phyloP scores from a whole-genome alignment of 169 alveolate genomes.

The Eimeria brunetti region DNA sequence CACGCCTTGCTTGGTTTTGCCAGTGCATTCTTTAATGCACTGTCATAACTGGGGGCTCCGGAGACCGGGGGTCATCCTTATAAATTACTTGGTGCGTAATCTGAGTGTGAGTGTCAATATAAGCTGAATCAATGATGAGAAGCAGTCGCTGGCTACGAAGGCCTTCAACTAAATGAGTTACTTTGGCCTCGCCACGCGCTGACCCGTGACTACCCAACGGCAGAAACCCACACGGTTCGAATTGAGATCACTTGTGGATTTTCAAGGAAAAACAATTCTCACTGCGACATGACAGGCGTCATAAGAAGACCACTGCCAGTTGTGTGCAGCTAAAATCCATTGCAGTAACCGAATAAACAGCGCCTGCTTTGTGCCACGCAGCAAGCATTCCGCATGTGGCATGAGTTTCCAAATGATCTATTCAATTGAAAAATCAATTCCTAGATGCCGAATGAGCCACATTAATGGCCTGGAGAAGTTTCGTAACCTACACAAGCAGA shows the following conservation, averaged over 20 bases:
- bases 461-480: conserved; percentile 44
- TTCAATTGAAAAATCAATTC: neutral
- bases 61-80: neutral
- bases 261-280: neutral
- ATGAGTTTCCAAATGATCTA: neutral
- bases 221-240: neutral
- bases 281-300: neutral
- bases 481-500: conserved; percentile 28
- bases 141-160: neutral
- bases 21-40: too few relatives aligned
- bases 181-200: neutral
- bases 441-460: conserved; percentile 37
- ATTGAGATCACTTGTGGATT: neutral
- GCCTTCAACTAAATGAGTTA: neutral
- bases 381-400: neutral
- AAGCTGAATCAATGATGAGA: neutral
- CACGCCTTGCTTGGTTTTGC: neutral
- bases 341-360: neutral
- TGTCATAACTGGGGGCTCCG: neutral
- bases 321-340: neutral
- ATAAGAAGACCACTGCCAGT: conserved; percentile 2
- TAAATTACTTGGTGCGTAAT: neutral
- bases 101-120: neutral
- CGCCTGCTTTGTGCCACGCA: neutral
- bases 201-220: neutral